Percentiles rank a stretch among this genome's conserved stretches.
Evolutionary conservation across 768 basidiomycete species (phyloP).

Genomic region (Zangia roseola): DNA sequence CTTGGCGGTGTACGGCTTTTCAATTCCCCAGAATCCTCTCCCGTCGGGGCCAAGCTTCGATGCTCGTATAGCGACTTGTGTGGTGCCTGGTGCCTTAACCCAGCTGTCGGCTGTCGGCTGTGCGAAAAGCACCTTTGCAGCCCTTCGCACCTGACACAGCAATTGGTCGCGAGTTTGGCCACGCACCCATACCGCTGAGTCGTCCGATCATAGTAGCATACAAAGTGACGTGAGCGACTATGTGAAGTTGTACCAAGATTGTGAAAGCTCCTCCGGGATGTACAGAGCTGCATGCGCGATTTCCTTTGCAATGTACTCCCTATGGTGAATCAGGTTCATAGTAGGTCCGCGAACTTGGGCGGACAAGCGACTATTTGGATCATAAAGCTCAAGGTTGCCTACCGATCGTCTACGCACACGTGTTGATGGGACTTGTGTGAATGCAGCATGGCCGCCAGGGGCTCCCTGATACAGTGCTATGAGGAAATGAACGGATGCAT

Average conservation of each 20-base stretch:
- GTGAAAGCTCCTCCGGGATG: neutral
- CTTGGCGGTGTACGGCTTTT: too few species aligned
- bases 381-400: conserved; percentile 4
- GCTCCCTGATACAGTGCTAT: conserved; percentile 14
- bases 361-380: neutral
- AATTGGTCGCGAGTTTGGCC: conserved; percentile 9
- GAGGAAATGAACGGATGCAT: conserved; percentile 29
- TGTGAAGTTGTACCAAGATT: neutral
- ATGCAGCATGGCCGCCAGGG: conserved; percentile 26
- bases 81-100: conserved; percentile 25
- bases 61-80: too few species aligned
- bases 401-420: conserved; percentile 12
- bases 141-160: conserved; percentile 3
- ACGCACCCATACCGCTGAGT: conserved; percentile 6
- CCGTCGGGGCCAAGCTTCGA: conserved; percentile 2
- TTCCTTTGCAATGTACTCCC: neutral
- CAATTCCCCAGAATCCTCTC: neutral
- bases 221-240: neutral
- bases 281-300: neutral
- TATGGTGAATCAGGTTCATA: conserved; percentile 1
- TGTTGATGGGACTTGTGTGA: conserved; percentile 21
- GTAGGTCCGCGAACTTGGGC: neutral
- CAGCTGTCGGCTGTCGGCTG: conserved; percentile 18
- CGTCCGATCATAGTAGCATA: neutral
- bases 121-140: conserved; percentile 9